Evolutionary conservation across 805 yeast genomes (phyloP).

Genomic region (Candida morakotiae): DNA sequence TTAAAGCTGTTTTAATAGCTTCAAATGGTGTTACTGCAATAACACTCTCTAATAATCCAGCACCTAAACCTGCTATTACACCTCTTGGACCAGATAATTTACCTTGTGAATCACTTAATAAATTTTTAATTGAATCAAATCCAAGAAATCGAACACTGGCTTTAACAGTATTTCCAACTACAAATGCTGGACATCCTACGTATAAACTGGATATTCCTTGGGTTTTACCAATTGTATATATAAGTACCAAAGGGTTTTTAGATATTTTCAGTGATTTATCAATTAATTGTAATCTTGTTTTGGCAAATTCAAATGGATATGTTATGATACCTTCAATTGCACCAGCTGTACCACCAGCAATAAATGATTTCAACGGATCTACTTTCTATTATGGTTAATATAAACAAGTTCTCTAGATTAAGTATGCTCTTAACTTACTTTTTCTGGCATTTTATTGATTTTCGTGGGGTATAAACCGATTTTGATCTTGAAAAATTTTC

Average conservation of each 20-base stretch:
- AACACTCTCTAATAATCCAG: constrained; percentile 88
- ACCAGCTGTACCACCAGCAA: constrained; percentile 96
- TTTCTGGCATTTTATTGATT: neutral
- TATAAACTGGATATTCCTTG: constrained; percentile 81
- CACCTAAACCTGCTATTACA: constrained; percentile 95
- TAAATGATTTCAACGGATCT: constrained; percentile 76
- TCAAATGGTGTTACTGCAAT: constrained; percentile 96
- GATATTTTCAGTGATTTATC: constrained; percentile 62
- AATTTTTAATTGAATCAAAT: constrained; percentile 77
- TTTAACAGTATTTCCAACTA: constrained; percentile 92
- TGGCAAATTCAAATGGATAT: constrained; percentile 96
- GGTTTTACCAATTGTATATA: constrained; percentile 65
- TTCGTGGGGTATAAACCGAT: neutral
- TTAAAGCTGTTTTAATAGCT: constrained; percentile 91
- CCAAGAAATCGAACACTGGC: constrained; percentile 95
- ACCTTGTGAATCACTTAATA: constrained; percentile 79
- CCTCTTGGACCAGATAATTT: constrained; percentile 87
- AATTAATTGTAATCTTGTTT: constrained; percentile 83
- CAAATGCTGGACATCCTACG: constrained; percentile 96
- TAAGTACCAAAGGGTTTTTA: constrained; percentile 79
- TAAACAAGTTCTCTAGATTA: neutral
- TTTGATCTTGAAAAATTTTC: constrained; percentile 1
- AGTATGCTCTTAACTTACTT: constrained; percentile 5
- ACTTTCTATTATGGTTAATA: constrained; percentile 19
- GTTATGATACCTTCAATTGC: constrained; percentile 91